A percentile compares a stretch with the other conserved stretches of the same genome.
Evolutionary conservation across 768 basidiomycete genomes (phyloP).

Genomic region (Auriscalpium orientale): DNA sequence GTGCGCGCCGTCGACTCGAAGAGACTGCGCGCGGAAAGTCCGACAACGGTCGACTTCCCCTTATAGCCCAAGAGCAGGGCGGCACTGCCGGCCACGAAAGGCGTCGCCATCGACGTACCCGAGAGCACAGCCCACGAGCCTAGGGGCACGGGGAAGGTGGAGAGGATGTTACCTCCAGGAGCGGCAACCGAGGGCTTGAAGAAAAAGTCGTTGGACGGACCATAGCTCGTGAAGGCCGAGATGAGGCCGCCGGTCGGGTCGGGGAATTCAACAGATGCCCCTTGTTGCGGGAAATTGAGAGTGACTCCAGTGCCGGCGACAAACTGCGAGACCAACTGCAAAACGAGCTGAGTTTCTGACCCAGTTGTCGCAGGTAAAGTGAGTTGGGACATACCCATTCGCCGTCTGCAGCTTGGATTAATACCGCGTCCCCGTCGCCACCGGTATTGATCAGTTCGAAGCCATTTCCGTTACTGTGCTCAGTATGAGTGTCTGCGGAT

Average conservation of each 20-base stretch:
- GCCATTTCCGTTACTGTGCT: slow-evolving; percentile 40
- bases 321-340: slow-evolving; percentile 43
- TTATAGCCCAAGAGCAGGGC: not conserved
- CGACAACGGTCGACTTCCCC: not conserved
- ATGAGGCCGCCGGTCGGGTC: slow-evolving; percentile 49
- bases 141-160: slow-evolving; percentile 34
- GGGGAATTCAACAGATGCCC: slow-evolving; percentile 34
- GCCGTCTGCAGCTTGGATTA: slow-evolving; percentile 50
- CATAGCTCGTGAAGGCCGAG: slow-evolving; percentile 47
- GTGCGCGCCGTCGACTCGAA: not conserved
- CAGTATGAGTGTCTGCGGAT: no score
- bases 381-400: slow-evolving; percentile 37
- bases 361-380: not conserved
- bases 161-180: slow-evolving; percentile 45
- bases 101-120: slow-evolving; percentile 35
- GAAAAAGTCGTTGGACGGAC: slow-evolving; percentile 53
- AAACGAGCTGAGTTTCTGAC: no score
- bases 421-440: slow-evolving; percentile 34
- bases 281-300: slow-evolving; percentile 41
- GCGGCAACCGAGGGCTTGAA: slow-evolving; percentile 49
- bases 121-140: slow-evolving; percentile 34
- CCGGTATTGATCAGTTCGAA: slow-evolving; percentile 35
- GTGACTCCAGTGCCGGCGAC: slow-evolving; percentile 35
- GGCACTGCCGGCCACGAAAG: slow-evolving; percentile 16
- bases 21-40: not conserved